Evolutionary conservation across 2,329 filamentous ascomycete genomes (phyloP).

Genomic region (Fusarium protoensiforme): DNA sequence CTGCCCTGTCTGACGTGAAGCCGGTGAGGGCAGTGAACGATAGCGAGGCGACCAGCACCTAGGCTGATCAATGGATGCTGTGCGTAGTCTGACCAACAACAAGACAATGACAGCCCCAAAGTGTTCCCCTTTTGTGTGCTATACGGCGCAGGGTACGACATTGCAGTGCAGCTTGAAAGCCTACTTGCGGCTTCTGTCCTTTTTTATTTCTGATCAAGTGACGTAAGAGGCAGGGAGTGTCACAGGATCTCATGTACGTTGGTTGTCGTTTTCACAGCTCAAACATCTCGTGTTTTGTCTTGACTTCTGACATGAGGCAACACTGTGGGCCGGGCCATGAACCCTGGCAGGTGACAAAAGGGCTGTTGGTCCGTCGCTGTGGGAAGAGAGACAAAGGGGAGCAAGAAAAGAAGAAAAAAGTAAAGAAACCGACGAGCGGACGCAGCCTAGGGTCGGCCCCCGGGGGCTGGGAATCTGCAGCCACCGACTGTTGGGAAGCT

Average conservation of each 20-base stretch:
- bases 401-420: not conserved
- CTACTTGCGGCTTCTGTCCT: not conserved
- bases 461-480: slow-evolving; percentile 38
- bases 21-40: not conserved
- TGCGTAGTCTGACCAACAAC: not conserved
- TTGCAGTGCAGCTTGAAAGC: not conserved
- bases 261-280: slow-evolving; percentile 12
- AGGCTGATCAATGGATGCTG: not conserved
- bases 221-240: slow-evolving; percentile 16
- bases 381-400: slow-evolving; percentile 14
- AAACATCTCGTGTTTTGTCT: slow-evolving; percentile 33
- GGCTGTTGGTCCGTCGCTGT: slow-evolving; percentile 38
- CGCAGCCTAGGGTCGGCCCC: slow-evolving; percentile 36
- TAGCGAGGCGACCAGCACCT: not conserved
- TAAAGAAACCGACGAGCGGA: slow-evolving; percentile 7
- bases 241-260: slow-evolving; percentile 25
- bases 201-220: slow-evolving; percentile 1
- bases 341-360: slow-evolving; percentile 21
- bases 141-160: not conserved
- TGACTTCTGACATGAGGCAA: slow-evolving; percentile 23
- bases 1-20: not conserved
- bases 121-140: not conserved
- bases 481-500: slow-evolving; percentile 25
- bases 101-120: not conserved
- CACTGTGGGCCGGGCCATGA: slow-evolving; percentile 22